Percentiles rank a stretch among this genome's conserved stretches.
These are phyloP conservation scores for Conticribra weissflogii DNA, from an alignment of 108 stramenopile species.

Conservation along the genomic window DNA sequence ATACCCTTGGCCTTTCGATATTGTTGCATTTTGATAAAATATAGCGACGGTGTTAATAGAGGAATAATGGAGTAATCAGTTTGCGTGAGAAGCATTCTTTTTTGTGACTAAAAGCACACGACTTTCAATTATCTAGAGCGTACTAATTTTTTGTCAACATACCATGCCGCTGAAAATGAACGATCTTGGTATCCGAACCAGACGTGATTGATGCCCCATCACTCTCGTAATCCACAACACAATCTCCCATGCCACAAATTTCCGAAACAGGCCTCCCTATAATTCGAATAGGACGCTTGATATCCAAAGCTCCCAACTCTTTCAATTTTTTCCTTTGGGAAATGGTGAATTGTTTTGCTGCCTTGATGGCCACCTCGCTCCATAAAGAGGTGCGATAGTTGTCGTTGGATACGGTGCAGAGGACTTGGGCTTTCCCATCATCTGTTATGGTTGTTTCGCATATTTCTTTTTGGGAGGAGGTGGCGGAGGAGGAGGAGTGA, in stretches of 20 bases:
- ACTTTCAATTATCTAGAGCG: too few relatives aligned
- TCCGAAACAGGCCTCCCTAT: slow-evolving; percentile 10
- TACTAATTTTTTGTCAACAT: too few relatives aligned
- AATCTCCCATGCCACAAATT: slow-evolving; percentile 12
- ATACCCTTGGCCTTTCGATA: slow-evolving; percentile 49
- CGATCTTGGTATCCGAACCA: slow-evolving; percentile 48
- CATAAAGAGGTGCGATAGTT: slow-evolving; percentile 2
- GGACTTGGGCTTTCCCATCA: slow-evolving; percentile 3
- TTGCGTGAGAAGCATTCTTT: too few relatives aligned
- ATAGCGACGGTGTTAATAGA: neutral
- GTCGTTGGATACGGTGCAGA: slow-evolving; percentile 4
- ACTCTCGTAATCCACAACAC: slow-evolving; percentile 5
- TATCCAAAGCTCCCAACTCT: slow-evolving; percentile 36
- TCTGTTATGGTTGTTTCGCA: slow-evolving; percentile 7
- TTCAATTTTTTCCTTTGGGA: slow-evolving; percentile 36
- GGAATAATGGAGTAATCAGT: neutral
- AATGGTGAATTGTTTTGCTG: slow-evolving; percentile 41
- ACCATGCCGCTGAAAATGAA: slow-evolving; percentile 74
- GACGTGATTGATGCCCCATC: neutral
- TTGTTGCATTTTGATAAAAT: neutral
- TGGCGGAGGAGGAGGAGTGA: neutral
- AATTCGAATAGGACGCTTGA: slow-evolving; percentile 38
- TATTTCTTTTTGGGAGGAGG: neutral
- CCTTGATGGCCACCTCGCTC: slow-evolving; percentile 36
- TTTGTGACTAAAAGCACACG: too few relatives aligned